Evolutionary conservation across 164 flowering plant species (phyloP), one percentile per base, ranked within the genome.

Genomic region (Berberis vulgaris): DNA sequence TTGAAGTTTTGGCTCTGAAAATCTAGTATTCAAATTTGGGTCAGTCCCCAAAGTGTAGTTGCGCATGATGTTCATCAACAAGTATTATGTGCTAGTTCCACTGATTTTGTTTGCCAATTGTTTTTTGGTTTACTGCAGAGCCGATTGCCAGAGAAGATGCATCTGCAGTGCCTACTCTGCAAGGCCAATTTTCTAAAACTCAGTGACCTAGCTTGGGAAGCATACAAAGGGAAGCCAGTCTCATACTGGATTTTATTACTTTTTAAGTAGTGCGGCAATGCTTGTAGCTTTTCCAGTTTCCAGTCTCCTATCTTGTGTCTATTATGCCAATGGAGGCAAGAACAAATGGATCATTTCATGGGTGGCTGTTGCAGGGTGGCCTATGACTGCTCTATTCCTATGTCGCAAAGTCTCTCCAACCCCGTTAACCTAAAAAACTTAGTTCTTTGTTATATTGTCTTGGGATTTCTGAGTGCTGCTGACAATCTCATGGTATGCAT

Each of bases 311-410:
- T 85, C 96, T 10, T 94, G 98, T 56, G 73, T 90, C 64, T 88
- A 93, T 65, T 93, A 59, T 54, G 72, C 83, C 11, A 74, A 88
- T 70, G 98, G 98, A 2, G 97, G 98, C 56, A 70, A 69, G 41
- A 90, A 94, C 81, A 89, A 90, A 71, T 93, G 98, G 98, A 85
- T 93, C 72, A 85, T 88, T 56, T 90, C 97, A 26, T 93, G 98
- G 98, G 94, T 84, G 5, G 85, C 97, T 41, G 98, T 84, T 54
- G 97, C 87, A 3, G 98, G 94, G 11, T 90, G 97, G 97, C 98
- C 98, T 73, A 49, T 90, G 39, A 73, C 85, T 52, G 84, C 81
- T 60, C 49, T 85, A 5, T 84, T 54, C 90, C 97, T 6, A 57
- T 81, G 2, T 93, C 55, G 70, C 7, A 73, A 73, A 69, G 72